Base-by-base conservation (phyloP, 768 basidiomycete genomes). In the Coprinopsis sp. region DNA sequence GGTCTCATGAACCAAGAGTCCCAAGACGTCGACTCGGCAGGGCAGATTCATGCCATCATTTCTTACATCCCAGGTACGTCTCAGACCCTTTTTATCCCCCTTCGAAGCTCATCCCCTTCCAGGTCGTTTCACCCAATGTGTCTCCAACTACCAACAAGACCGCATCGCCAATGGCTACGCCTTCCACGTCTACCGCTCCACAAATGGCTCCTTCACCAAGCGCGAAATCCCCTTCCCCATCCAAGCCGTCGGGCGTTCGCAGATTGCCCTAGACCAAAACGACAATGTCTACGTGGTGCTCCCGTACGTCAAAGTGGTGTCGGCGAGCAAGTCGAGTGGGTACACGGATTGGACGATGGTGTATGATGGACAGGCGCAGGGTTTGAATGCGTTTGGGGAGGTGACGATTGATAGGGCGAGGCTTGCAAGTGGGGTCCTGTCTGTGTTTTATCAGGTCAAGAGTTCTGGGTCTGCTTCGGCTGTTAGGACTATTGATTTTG, bases 1-100 rank as follows among this genome's bases (percentile, higher is more conserved):
- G 74, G 67, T 2, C 62, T 76, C n/a, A 74, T 76, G 71, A 76
- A 76, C 52, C 74, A 76, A 54, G 74, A 76, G 48, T 71, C 72
- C 0, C 74, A 76, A 57, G 67, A 63, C 14, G 67, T 74, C 3
- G 74, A 76, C 43, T 72, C 72, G 3, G 44, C 59, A 2, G 73
- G 73, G 23, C 69, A 68, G 42, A 66, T 74, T 29, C 74, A 76
- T 47, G 59, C 63, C 4, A 69, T 73, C 19, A 74, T 74, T n/a
- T 75, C 73, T 7, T 73, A 75, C 49, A 65, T 75, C 16, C 71
- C 73, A 46, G 71, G 73, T 70, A 51, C 31, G 60, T 46, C 11
- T 27, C 27, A 21, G 6, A 18, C 14, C 34, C 8, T 16, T 30
- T 27, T 2, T 18, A 3, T n/a, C n/a, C 27, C 24, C 31, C 22